Evolutionary conservation across 2,329 filamentous ascomycete genomes (phyloP).

Genomic region (Diplocarpon rosae): DNA sequence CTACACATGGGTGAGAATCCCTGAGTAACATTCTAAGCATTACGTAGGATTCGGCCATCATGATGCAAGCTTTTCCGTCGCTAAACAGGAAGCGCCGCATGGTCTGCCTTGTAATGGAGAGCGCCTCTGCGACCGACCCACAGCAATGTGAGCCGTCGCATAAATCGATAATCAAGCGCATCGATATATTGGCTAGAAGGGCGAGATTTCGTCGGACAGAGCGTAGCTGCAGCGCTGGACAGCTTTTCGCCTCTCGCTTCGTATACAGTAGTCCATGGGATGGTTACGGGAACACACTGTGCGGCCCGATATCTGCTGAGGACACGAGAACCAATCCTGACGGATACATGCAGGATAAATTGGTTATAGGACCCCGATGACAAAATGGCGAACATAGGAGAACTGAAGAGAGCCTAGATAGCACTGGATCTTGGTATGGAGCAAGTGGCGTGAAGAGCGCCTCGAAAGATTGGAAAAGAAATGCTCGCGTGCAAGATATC

Average conservation of each 20-base stretch:
- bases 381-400: conserved; percentile 3
- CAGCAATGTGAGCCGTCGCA: conserved; percentile 11
- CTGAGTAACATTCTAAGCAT: conserved; percentile 6
- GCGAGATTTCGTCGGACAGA: conserved; percentile 7
- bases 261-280: conserved; percentile 11
- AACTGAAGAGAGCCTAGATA: neutral
- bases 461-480: too few species aligned
- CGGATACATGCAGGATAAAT: conserved; percentile 13
- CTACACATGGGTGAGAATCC: too few species aligned
- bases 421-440: too few species aligned
- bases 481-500: neutral
- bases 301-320: conserved; percentile 15
- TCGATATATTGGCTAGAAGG: conserved; percentile 11
- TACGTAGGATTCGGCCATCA: conserved; percentile 7
- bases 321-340: conserved; percentile 10
- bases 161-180: conserved; percentile 3
- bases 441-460: too few species aligned
- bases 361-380: conserved; percentile 3
- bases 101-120: conserved; percentile 5
- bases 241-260: conserved; percentile 10
- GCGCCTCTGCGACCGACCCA: conserved; percentile 4
- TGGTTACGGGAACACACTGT: conserved; percentile 15
- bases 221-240: conserved; percentile 5
- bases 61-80: conserved; percentile 3
- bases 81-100: conserved; percentile 5